Conservation (phyloP, 2,329 filamentous ascomycete genomes). For the Metarhizium guizhouense region DNA sequence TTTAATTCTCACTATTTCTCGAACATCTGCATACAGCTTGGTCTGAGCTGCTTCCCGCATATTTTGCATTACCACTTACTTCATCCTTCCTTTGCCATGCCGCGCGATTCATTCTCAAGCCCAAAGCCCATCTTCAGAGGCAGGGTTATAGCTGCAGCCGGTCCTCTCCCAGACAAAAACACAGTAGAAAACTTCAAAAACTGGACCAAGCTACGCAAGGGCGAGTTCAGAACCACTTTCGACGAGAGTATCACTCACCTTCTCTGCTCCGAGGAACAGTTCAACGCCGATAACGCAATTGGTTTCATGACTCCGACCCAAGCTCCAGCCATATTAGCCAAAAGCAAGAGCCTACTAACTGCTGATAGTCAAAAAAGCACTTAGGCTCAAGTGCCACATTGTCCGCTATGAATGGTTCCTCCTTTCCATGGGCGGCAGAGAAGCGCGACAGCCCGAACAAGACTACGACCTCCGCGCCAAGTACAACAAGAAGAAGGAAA, state of each 20-base stretch:
- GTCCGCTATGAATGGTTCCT: slow-evolving; percentile 46
- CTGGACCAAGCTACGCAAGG: slow-evolving; percentile 59
- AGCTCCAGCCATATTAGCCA: neutral
- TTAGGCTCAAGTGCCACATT: slow-evolving; percentile 29
- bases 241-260: slow-evolving; percentile 60
- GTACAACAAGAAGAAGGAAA: slow-evolving; percentile 19
- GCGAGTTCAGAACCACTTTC: slow-evolving; percentile 43
- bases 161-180: slow-evolving; percentile 42
- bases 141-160: slow-evolving; percentile 47
- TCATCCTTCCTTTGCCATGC: neutral
- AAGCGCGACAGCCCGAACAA: slow-evolving; percentile 14
- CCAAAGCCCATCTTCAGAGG: slow-evolving; percentile 39
- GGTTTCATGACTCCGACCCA: slow-evolving; percentile 16
- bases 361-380: slow-evolving; percentile 25
- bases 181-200: slow-evolving; percentile 47
- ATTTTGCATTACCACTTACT: neutral
- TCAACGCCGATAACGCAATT: slow-evolving; percentile 33
- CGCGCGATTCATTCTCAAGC: neutral
- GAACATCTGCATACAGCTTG: too few relatives aligned
- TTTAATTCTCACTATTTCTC: too few relatives aligned
- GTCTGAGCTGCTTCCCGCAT: neutral
- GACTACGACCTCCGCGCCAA: slow-evolving; percentile 34
- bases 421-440: slow-evolving; percentile 25
- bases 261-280: slow-evolving; percentile 55
- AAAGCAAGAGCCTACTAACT: neutral